Base-by-base conservation (phyloP, 1,139 yeast species). In the Taiozyma onychis region DNA sequence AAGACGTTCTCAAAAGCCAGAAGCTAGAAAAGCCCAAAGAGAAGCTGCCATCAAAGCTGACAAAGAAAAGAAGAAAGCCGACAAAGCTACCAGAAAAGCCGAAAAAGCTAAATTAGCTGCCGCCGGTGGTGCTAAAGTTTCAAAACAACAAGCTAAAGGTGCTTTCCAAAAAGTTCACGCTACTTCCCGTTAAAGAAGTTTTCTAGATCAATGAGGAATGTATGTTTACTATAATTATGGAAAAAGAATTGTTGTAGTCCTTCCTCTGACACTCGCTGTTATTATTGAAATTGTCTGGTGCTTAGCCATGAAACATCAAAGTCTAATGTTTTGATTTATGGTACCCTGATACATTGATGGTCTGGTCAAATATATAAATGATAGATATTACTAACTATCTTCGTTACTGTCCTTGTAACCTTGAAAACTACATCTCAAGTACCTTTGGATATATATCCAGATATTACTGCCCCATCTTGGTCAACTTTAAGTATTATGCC, bases 21-120 rank as follows among this genome's bases (percentile, higher is more conserved):
- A 91, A 76, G 93, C 86, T 72, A 95, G 97, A 84, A 88, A 90
- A 84, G 96, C 96, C 69, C 87, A 91, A 72, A 93, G 97, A 84
- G 95, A 89, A 60, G 85, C 83, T 73, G 89, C 91, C 76, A 78
- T 84, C 71, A 85, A 85, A 72, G 85, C 83, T 76, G 96, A 89
- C 75, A 91, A 91, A 85, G 97, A 88, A 76, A 82, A 89, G 81
- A 89, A 88, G 88, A 88, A 88, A 85, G 86, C 84, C 72, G 88
- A 82, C 67, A 93, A 89, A 78, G 93, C 87, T 74, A 82, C 87
- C 74, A 91, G 95, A 87, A 88, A 88, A 84, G 93, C 96, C 71
- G 93, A 85, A 69, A 85, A 86, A 79, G 96, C 96, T 68, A 83
- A 84, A 77, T 74, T 77, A 69, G 93, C 85, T 75, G 90, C 87